These are phyloP conservation scores for Schizosaccharomyces versatilis DNA, from an alignment of 1,139 yeast genomes.

Conservation along the genomic window DNA sequence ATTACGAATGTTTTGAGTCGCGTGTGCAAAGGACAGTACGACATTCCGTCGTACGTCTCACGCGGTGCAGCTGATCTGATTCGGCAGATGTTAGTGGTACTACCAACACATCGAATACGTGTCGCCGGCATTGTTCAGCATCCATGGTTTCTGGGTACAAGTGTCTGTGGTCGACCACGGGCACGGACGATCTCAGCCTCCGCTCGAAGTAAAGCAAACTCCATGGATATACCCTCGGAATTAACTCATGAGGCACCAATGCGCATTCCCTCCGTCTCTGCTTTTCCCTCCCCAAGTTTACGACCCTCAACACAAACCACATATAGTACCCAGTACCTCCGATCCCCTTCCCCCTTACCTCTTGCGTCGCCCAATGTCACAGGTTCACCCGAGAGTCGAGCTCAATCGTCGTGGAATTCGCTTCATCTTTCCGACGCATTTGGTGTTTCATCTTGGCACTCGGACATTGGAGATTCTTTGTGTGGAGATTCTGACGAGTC, in stretches of 20 bases:
- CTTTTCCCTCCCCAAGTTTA: neutral
- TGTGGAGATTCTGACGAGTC: neutral
- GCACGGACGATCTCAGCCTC: neutral
- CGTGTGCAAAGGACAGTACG: constrained; percentile 82
- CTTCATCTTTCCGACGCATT: neutral
- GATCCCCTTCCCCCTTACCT: neutral
- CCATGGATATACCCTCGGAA: neutral
- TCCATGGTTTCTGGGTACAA: constrained; percentile 80
- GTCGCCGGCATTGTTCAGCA: constrained; percentile 86
- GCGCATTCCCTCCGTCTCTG: neutral
- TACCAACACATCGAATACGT: constrained; percentile 84
- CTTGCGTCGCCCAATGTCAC: neutral
- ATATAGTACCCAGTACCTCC: neutral
- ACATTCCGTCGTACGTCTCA: constrained; percentile 72
- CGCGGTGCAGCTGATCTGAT: constrained; percentile 70
- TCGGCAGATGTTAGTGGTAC: constrained; percentile 83
- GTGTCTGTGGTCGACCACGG: constrained; percentile 17
- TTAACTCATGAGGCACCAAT: neutral
- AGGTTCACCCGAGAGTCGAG: neutral
- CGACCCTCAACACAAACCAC: neutral
- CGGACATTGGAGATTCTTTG: neutral
- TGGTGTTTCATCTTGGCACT: neutral
- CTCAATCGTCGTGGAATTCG: neutral
- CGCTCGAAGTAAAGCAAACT: neutral
- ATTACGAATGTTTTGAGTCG: constrained; percentile 88